phyloP scores from a whole-genome alignment of 2,329 filamentous ascomycete species.

The Neonectria coccinea region DNA sequence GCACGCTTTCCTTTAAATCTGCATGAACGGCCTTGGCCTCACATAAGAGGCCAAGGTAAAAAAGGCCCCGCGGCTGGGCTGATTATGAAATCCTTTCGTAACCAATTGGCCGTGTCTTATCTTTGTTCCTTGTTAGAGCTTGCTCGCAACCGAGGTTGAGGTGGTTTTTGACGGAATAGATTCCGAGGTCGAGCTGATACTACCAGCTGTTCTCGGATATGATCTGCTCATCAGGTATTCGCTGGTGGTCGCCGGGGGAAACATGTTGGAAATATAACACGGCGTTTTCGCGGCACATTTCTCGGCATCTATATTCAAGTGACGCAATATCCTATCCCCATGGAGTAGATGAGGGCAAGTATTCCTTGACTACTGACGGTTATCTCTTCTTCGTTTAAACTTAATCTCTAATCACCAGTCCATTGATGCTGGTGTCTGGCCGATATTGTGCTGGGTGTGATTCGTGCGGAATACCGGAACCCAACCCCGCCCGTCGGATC shows the following conservation, averaged over 20 bases:
- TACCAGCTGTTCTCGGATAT: neutral
- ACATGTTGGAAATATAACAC: too few species aligned
- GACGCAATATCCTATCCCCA: neutral
- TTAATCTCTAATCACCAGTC: too few species aligned
- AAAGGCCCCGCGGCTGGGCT: too few species aligned
- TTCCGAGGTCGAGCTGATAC: neutral
- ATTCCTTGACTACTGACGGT: neutral
- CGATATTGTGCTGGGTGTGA: neutral
- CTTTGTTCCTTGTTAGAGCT: too few species aligned
- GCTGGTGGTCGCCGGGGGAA: neutral
- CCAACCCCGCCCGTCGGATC: neutral
- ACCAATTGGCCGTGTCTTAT: too few species aligned
- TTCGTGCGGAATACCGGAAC: constrained; percentile 1
- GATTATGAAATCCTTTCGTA: too few species aligned
- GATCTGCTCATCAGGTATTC: neutral
- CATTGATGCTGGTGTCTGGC: too few species aligned
- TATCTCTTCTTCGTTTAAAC: neutral
- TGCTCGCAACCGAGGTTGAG: neutral
- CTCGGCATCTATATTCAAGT: too few species aligned
- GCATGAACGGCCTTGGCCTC: too few species aligned
- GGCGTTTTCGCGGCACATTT: too few species aligned
- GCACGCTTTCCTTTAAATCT: too few species aligned
- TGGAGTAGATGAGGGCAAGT: neutral
- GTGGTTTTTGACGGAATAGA: neutral
- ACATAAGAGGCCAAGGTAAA: too few species aligned